phyloP scores from a whole-genome alignment of 2,329 filamentous ascomycete species.

The Corynespora cassiicola region DNA sequence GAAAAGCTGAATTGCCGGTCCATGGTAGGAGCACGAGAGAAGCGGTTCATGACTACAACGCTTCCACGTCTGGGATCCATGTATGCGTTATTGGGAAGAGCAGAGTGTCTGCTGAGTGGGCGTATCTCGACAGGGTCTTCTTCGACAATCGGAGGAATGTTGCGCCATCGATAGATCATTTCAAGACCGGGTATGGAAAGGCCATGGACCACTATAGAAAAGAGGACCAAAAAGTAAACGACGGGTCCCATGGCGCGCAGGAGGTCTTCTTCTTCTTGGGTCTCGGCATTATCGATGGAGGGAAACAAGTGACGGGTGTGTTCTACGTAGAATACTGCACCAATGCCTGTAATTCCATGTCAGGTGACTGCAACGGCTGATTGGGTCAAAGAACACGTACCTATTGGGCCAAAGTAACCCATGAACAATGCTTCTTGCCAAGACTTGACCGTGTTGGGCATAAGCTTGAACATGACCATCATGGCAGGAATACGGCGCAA shows the following conservation, averaged over 20 bases:
- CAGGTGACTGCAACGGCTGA: too few species aligned
- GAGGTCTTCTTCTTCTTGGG: constrained; percentile 43
- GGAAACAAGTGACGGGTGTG: constrained; percentile 49
- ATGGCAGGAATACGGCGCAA: constrained; percentile 63
- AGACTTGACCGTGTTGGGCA: constrained; percentile 56
- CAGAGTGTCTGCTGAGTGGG: constrained; percentile 41
- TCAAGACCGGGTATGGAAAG: constrained; percentile 53
- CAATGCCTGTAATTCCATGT: constrained; percentile 47
- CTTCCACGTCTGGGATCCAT: constrained; percentile 28
- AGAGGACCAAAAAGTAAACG: constrained; percentile 52
- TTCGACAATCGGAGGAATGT: constrained; percentile 44
- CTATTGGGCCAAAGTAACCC: constrained; percentile 57
- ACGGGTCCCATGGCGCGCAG: constrained; percentile 45
- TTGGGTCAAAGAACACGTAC: too few species aligned
- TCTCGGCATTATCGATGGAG: constrained; percentile 42
- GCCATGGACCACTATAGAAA: constrained; percentile 52
- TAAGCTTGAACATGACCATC: constrained; percentile 58
- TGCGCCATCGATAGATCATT: constrained; percentile 33
- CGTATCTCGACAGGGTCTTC: constrained; percentile 38
- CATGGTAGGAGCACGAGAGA: constrained; percentile 42
- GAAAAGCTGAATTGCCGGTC: too few species aligned
- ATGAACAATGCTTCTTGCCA: constrained; percentile 65
- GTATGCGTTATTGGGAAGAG: constrained; percentile 49
- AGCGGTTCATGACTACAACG: constrained; percentile 55
- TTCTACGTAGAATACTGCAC: constrained; percentile 49